A percentile compares a stretch with the other conserved stretches of the same genome.
Evolutionary conservation across 2,329 filamentous ascomycete genomes (phyloP).

Genomic region (Metarhizium humberi): DNA sequence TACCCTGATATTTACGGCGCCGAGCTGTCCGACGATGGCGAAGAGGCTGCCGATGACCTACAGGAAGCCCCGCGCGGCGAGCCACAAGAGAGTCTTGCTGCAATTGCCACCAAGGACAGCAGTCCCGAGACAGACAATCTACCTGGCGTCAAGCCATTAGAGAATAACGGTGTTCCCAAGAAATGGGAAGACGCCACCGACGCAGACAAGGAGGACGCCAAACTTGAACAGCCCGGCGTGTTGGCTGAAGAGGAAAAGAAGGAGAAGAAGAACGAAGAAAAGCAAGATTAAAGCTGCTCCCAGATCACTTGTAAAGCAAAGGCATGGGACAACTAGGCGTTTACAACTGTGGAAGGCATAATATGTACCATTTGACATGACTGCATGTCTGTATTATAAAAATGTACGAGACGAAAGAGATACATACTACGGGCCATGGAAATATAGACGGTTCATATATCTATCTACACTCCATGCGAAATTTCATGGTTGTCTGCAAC

Average conservation of each 20-base stretch:
- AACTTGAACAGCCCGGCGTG: constrained; percentile 8
- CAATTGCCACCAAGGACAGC: not conserved
- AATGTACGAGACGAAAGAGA: not conserved
- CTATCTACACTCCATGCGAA: constrained; percentile 4
- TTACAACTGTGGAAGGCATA: not conserved
- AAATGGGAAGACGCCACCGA: constrained; percentile 20
- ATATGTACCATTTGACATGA: constrained; percentile 7
- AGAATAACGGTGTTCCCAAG: constrained; percentile 7
- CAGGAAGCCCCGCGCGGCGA: constrained; percentile 7
- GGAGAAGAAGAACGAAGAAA: constrained; percentile 10
- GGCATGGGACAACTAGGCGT: not conserved
- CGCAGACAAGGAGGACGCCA: constrained; percentile 16
- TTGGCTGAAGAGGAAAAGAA: constrained; percentile 7
- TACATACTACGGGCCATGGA: not conserved
- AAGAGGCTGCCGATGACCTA: constrained; percentile 16
- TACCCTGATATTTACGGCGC: constrained; percentile 90
- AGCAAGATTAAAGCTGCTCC: not conserved
- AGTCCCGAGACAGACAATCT: constrained; percentile 9
- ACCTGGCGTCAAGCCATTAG: constrained; percentile 1
- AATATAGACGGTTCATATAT: constrained; percentile 3
- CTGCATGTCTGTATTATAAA: constrained; percentile 8
- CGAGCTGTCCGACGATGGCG: constrained; percentile 67
- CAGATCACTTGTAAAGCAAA: not conserved
- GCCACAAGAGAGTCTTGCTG: not conserved
- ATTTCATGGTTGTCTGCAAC: not conserved